Base-by-base conservation (phyloP, 2,329 filamentous ascomycete genomes). In the Fusarium verrucosum region DNA sequence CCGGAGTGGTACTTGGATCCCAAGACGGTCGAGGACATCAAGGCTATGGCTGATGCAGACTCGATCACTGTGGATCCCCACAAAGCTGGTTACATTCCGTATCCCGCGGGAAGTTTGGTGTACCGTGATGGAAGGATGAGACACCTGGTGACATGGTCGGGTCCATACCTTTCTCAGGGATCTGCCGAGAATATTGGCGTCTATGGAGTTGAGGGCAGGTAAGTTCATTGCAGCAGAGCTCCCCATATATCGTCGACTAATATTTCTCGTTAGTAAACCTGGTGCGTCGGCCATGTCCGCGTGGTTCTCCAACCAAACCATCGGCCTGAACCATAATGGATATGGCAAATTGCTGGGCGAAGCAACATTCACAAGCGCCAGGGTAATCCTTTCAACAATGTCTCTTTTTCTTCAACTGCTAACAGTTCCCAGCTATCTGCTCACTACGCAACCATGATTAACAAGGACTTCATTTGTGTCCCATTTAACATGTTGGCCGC, bases 31-130 rank as follows among this genome's bases (percentile, higher is more conserved):
- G 70, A 78, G 30, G 75, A 81, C 17, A 72, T 82, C 2, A 74
- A 72, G 32, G 77, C 76, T 2, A 65, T 82, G 56, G 70, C 73
- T 16, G 64, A 76, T 11, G 77, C 77, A 3, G 80, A 82, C 65
- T 80, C 78, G 0, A 78, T 82, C 28, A 83, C 81, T 0, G 77
- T 83, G 8, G 81, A 83, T 53, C 80, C 80, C 0, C 79, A 83
- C 57, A 83, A 82, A 53, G 74, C 78, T 3, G 80, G 79, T 0
- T 82, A 83, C 37, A 79, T 82, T 23, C 78, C 77, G 0, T 82
- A 83, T 51, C 81, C 81, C 0, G 79, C 79, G 0, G 80, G 80
- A 5, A 76, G 76, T 2, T 55, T 82, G n/a, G 76, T 75, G 7
- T 82, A 82, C 45, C 73, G 76, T 1, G 80, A 82, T 41, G 79